phyloP scores from a whole-genome alignment of 257 asterid genomes.

The Nicotiana sylvestris region DNA sequence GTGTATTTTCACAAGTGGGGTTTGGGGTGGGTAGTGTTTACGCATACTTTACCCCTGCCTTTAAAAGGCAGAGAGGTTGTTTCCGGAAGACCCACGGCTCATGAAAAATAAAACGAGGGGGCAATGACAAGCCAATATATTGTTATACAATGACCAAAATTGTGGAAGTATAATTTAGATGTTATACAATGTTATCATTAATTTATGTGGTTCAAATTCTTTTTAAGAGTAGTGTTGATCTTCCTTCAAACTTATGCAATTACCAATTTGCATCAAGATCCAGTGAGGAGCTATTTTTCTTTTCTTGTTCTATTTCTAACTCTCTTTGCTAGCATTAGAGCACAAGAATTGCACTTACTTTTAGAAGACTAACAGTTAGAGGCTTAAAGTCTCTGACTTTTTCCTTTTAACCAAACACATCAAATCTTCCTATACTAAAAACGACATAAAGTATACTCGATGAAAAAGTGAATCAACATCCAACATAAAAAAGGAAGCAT shows the following conservation, averaged over 20 bases:
- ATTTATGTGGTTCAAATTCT: not conserved
- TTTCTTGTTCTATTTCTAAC: not conserved
- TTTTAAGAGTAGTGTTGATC: not conserved
- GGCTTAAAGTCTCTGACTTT: not conserved
- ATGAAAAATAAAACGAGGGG: too few relatives aligned
- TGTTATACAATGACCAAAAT: not conserved
- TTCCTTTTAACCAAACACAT: not conserved
- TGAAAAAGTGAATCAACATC: too few relatives aligned
- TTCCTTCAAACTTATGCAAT: not conserved
- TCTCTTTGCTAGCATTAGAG: not conserved
- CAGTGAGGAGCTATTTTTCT: not conserved
- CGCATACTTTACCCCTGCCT: too few relatives aligned
- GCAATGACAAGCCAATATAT: not conserved
- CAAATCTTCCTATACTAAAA: too few relatives aligned
- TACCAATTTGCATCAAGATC: too few relatives aligned
- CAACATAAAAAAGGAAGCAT: too few relatives aligned
- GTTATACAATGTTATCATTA: not conserved
- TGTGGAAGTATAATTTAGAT: not conserved
- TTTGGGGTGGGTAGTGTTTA: rapidly evolving
- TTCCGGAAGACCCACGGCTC: too few relatives aligned
- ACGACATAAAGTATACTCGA: too few relatives aligned
- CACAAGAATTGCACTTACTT: not conserved
- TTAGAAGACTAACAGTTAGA: too few relatives aligned
- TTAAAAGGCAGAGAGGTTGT: too few relatives aligned
- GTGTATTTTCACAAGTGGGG: too few relatives aligned